Percentiles rank a stretch among this genome's conserved stretches.
Conservation (phyloP, 2,329 filamentous ascomycete genomes). For the Talaromyces sp. region DNA sequence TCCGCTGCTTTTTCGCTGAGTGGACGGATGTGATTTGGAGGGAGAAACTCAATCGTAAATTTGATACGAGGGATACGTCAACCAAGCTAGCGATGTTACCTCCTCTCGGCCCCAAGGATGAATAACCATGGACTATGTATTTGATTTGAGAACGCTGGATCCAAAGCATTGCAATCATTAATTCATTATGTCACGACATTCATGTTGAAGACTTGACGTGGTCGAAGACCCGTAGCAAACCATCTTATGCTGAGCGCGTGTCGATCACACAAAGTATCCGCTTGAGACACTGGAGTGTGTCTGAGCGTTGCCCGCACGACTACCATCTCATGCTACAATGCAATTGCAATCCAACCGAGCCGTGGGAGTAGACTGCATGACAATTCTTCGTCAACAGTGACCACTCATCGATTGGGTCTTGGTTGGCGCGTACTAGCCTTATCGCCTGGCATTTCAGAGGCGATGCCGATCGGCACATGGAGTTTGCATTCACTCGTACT, state of each 20-base stretch:
- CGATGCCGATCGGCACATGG: constrained; percentile 6
- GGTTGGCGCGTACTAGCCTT: not conserved
- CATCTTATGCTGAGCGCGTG: not conserved
- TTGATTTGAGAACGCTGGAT: not conserved
- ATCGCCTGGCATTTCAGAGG: not conserved
- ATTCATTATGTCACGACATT: not conserved
- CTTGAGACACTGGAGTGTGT: not conserved
- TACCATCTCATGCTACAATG: not conserved
- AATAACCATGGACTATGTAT: not conserved
- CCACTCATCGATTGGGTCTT: not conserved
- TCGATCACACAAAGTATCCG: not conserved
- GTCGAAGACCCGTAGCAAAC: not conserved
- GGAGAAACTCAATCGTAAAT: not conserved
- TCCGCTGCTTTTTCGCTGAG: not conserved
- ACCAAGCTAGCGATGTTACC: not conserved
- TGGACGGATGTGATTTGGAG: not conserved
- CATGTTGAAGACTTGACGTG: not conserved
- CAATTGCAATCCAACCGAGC: not conserved
- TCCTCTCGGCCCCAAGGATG: not conserved
- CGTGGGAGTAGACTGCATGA: no score
- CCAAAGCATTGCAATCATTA: not conserved
- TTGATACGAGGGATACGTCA: not conserved
- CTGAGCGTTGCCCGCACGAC: not conserved
- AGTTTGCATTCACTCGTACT: not conserved
- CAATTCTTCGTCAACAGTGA: not conserved